Percentiles rank a stretch among this genome's conserved stretches.
phyloP scores from a whole-genome alignment of 2,329 filamentous ascomycete genomes.

The Peltaster fructicola region DNA sequence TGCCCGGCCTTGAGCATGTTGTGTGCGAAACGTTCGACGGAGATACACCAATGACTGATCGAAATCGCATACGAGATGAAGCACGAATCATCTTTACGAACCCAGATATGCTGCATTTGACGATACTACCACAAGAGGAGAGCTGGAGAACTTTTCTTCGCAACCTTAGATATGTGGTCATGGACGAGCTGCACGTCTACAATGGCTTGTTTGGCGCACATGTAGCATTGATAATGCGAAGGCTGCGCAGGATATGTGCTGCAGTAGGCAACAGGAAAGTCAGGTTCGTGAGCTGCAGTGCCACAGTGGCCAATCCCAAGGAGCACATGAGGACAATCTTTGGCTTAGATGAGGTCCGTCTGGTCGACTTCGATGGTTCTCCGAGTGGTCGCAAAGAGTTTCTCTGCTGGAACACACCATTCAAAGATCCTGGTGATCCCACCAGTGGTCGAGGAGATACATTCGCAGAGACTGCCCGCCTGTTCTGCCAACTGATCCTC shows the following conservation, averaged over 20 bases:
- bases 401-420: slow-evolving; percentile 94
- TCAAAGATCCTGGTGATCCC: slow-evolving; percentile 73
- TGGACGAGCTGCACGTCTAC: slow-evolving; percentile 81
- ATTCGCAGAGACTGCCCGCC: slow-evolving; percentile 66
- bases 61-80: slow-evolving; percentile 68
- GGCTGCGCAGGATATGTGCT: slow-evolving; percentile 72
- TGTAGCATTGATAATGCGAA: slow-evolving; percentile 84
- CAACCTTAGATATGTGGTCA: slow-evolving; percentile 75
- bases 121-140: slow-evolving; percentile 81
- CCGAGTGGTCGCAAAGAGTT: slow-evolving; percentile 89
- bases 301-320: slow-evolving; percentile 82
- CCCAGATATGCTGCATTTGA: slow-evolving; percentile 92
- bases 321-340: slow-evolving; percentile 93
- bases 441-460: slow-evolving; percentile 71
- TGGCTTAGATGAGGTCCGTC: slow-evolving; percentile 59
- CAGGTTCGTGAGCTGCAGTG: slow-evolving; percentile 89
- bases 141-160: slow-evolving; percentile 77
- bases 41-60: slow-evolving; percentile 67
- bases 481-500: slow-evolving; percentile 81
- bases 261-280: slow-evolving; percentile 72
- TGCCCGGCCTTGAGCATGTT: slow-evolving; percentile 56
- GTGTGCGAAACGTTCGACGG: slow-evolving; percentile 91
- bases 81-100: slow-evolving; percentile 93
- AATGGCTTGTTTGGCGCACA: slow-evolving; percentile 90
- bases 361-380: slow-evolving; percentile 84